phyloP scores from a whole-genome alignment of 2,329 filamentous ascomycete species.

The Capronia epimyces region DNA sequence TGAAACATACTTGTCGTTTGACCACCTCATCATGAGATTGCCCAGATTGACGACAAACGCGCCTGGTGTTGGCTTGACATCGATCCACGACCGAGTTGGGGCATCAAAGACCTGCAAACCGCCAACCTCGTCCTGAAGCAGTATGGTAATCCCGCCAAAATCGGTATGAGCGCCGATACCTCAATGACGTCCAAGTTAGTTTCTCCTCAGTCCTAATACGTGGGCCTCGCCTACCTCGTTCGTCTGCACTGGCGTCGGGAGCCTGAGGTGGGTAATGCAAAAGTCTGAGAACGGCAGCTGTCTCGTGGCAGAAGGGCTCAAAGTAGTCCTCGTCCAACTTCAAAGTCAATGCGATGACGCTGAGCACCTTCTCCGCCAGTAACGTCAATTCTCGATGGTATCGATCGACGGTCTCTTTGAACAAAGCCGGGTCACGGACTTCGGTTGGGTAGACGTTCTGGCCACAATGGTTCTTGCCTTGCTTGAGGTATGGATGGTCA shows the following conservation, averaged over 20 bases:
- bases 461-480: constrained; percentile 26
- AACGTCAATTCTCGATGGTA: background rate
- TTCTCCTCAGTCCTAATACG: constrained; percentile 16
- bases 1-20: constrained; percentile 30
- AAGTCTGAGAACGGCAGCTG: constrained; percentile 28
- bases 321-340: constrained; percentile 23
- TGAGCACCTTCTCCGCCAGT: constrained; percentile 24
- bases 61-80: constrained; percentile 27
- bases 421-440: constrained; percentile 7
- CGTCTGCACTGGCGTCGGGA: constrained; percentile 16
- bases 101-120: constrained; percentile 31
- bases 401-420: constrained; percentile 15
- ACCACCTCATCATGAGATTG: constrained; percentile 33
- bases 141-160: constrained; percentile 33
- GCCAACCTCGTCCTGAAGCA: constrained; percentile 30
- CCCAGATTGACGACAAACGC: constrained; percentile 32
- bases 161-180: constrained; percentile 33
- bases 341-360: constrained; percentile 22
- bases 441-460: constrained; percentile 21
- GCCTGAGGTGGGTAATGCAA: constrained; percentile 32
- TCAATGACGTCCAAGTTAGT: background rate
- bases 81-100: constrained; percentile 27
- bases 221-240: constrained; percentile 22
- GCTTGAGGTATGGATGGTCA: constrained; percentile 22
- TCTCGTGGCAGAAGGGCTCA: constrained; percentile 24